These are phyloP conservation scores for Penicillium flavigenum DNA, from an alignment of 495 filamentous ascomycete genomes.

Conservation along the genomic window DNA sequence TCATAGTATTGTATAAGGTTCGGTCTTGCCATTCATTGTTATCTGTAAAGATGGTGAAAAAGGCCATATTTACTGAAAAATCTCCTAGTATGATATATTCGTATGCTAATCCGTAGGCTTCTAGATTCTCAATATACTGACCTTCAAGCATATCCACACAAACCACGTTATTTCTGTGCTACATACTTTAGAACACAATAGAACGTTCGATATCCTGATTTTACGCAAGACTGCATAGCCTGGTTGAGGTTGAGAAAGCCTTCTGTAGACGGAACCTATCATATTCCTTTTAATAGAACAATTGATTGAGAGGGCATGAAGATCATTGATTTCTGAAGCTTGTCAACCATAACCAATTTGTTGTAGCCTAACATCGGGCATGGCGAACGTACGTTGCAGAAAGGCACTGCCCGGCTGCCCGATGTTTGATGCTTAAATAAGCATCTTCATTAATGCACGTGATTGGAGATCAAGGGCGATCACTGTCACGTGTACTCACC, in stretches of 20 bases:
- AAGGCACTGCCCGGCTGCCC: conserved; percentile 5
- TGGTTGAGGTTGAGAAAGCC: background rate
- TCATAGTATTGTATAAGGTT: background rate
- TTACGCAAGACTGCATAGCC: conserved; percentile 5
- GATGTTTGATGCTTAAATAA: conserved; percentile 5
- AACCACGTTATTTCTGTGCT: background rate
- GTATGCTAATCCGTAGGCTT: background rate
- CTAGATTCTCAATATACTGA: background rate
- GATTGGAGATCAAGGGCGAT: background rate
- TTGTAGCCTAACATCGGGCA: conserved; percentile 15
- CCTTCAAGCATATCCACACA: background rate
- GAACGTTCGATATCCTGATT: background rate
- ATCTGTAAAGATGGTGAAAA: background rate
- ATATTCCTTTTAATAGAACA: conserved; percentile 6
- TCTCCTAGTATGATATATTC: background rate
- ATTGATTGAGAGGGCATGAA: background rate
- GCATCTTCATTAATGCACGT: background rate
- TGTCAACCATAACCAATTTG: background rate
- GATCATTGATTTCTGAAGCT: background rate
- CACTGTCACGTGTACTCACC: conserved; percentile 4
- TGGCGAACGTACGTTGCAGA: conserved; percentile 7
- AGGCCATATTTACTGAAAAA: background rate
- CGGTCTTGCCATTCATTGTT: background rate
- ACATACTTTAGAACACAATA: background rate
- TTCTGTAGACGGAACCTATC: background rate